Conservation (phyloP, 345 rosid genomes). For the Geranium rotundifolium region DNA sequence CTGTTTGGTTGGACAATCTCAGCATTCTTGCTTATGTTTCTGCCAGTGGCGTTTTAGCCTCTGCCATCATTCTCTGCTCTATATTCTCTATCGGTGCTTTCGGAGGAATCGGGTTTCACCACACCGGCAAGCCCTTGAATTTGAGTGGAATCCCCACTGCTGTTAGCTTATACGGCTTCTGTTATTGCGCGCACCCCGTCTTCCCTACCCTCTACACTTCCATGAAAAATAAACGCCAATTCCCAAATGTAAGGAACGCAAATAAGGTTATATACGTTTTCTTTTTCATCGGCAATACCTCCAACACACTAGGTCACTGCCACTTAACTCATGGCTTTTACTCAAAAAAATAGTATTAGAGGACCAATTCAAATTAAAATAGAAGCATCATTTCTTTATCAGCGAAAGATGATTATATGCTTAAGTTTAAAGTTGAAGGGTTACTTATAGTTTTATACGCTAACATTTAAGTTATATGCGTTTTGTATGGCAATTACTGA, state of each 20-base stretch:
- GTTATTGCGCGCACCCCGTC: slow-evolving; percentile 8
- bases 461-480: too few relatives aligned
- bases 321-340: too few relatives aligned
- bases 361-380: too few relatives aligned
- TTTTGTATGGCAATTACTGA: too few relatives aligned
- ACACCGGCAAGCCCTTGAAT: slow-evolving; percentile 5
- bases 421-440: too few relatives aligned
- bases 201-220: slow-evolving; percentile 9
- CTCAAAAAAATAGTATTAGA: too few relatives aligned
- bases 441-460: too few relatives aligned
- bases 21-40: slow-evolving; percentile 12
- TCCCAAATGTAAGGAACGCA: slow-evolving; percentile 7
- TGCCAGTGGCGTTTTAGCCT: slow-evolving; percentile 3
- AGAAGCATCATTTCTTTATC: too few relatives aligned
- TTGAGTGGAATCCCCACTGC: slow-evolving; percentile 9
- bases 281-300: too few relatives aligned
- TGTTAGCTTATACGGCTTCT: slow-evolving; percentile 10
- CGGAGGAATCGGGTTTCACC: slow-evolving; percentile 11
- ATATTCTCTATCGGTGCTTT: slow-evolving; percentile 6
- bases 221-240: slow-evolving; percentile 5
- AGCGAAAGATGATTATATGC: too few relatives aligned
- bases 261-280: too few relatives aligned
- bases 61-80: slow-evolving; percentile 1
- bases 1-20: slow-evolving; percentile 11
- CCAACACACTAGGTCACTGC: too few relatives aligned